Evolutionary conservation across 2,329 filamentous ascomycete genomes (phyloP), one percentile per base, ranked within the genome.

Genomic region (Aspergillus sp.): DNA sequence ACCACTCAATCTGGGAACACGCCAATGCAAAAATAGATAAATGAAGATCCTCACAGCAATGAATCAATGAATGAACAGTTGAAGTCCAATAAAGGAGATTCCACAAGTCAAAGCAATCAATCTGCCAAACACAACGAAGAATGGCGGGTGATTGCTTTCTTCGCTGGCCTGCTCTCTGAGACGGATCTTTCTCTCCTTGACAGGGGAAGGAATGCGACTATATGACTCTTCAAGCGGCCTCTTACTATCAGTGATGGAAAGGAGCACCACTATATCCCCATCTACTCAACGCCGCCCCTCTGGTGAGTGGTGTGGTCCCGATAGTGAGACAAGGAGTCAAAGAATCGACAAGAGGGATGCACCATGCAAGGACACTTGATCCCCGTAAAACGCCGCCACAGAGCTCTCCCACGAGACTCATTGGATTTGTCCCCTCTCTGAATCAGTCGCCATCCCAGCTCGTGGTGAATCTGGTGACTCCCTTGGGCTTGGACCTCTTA

Each of bases 271-370:
- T 22, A 13, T 42, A 42, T 42, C 40, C 20, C 22, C 26, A 35
- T 32, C 30, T 46, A 32, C 19, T 17, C 35, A 4, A 38, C 35
- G 35, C 7, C n/a, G 22, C 19, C 40, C 40, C 24, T 54, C 49
- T 40, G 35, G 35, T 49, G 40, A 40, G 43, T 35, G 36, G 30
- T 22, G 43, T 41, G 40, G 24, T 41, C 38, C 40, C 36, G 13
- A 11, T 22, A 46, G n/a, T 48, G 52, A 54, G 49, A 52, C 52
- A 53, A 48, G 52, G 44, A 45, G 47, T 52, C 41, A 51, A 50
- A 46, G 51, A 54, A 49, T 20, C 35, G 19, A 40, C 24, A 19
- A 45, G 50, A 56, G 53, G 53, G 53, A 51, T 53, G 45, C 41
- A 48, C 26, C 14, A 50, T 49, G 52, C 52, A 54, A 54, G 52